phyloP scores from a whole-genome alignment of 2,329 filamentous ascomycete species.

The Colletotrichum coccodes region DNA sequence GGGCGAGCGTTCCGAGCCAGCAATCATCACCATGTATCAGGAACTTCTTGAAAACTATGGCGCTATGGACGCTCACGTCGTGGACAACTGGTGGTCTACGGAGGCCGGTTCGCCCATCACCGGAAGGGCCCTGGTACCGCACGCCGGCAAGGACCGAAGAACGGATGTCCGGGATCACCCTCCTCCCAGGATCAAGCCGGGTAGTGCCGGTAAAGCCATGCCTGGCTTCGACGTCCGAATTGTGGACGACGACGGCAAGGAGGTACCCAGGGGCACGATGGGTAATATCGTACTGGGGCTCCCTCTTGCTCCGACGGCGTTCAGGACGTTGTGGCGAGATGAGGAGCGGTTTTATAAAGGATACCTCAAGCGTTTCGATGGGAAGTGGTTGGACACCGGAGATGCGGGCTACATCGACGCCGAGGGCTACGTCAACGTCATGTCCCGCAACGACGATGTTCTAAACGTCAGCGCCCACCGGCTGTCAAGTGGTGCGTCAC shows the following conservation, averaged over 20 bases:
- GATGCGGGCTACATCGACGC: conserved; percentile 88
- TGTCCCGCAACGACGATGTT: conserved; percentile 81
- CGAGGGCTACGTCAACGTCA: conserved; percentile 74
- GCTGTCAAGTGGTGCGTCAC: conserved; percentile 79
- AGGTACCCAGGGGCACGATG: conserved; percentile 79
- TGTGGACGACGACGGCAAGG: conserved; percentile 82
- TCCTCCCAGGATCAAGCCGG: conserved; percentile 75
- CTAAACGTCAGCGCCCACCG: conserved; percentile 97
- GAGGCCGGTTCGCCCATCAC: conserved; percentile 69
- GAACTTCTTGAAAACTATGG: conserved; percentile 74
- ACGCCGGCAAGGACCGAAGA: conserved; percentile 64
- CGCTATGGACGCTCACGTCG: conserved; percentile 67
- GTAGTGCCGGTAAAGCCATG: conserved; percentile 90
- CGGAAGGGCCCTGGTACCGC: conserved; percentile 64
- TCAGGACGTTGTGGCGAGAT: conserved; percentile 87
- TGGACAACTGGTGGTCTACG: conserved; percentile 72
- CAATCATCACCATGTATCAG: conserved; percentile 85
- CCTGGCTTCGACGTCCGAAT: conserved; percentile 89
- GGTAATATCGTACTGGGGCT: conserved; percentile 90
- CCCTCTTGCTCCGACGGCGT: conserved; percentile 86
- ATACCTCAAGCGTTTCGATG: conserved; percentile 84
- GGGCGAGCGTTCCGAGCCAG: conserved; percentile 89
- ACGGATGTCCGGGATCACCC: conserved; percentile 50
- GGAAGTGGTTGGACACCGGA: conserved; percentile 89
- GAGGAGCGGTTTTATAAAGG: conserved; percentile 86